Base-by-base conservation (phyloP, 2,329 filamentous ascomycete genomes). In the Aaosphaeria pasadenensis region DNA sequence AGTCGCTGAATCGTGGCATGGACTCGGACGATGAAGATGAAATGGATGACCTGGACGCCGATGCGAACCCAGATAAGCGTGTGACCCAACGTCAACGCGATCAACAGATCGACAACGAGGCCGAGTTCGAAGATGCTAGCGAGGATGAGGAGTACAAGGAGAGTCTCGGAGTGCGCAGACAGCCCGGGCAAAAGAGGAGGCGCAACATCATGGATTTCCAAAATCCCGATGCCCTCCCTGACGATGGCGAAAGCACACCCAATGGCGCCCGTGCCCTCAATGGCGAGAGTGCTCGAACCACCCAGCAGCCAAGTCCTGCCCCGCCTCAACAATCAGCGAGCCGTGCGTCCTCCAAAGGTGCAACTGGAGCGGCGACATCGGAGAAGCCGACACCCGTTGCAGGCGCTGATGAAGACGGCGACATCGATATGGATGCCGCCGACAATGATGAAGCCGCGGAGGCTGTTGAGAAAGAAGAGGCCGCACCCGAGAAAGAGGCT, bases 21-120 rank as follows among this genome's bases (percentile, higher is more conserved):
- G 82, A 85, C 45, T 83, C 85, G 24, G 84, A 87, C 50, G 80
- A 79, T 31, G 84, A 87, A 61, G 84, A 81, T 17, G 77, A 81
- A 33, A 72, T 85, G 38, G 84, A 73, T 51, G 84, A 87, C 56
- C 58, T 89, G 1, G 91, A 97, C 54, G 89, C 90, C 45, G 91
- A 96, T 55, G 82, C 89, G 58, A 91, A 94, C 66, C 87, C 89
- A 58, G 92, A 97, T 64, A 82, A 82, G 47, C 86, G 92, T 29
- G 84, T 86, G 71, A 95, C 90, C 0, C 82, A 94, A 68, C 86
- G 89, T 33, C 83, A 86, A 54, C 91, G 88, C 77, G 92, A 97
- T 54, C 85, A 91, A 69, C 85, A 82, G 43, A 80, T 90, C 29
- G 81, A 85, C 45, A 83, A 88, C 49, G 83, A 89, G 6, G 88